These are phyloP conservation scores for Gonapodya prolifera DNA, from an alignment of 192 early-diverging fungal species.

Conservation along the genomic window DNA sequence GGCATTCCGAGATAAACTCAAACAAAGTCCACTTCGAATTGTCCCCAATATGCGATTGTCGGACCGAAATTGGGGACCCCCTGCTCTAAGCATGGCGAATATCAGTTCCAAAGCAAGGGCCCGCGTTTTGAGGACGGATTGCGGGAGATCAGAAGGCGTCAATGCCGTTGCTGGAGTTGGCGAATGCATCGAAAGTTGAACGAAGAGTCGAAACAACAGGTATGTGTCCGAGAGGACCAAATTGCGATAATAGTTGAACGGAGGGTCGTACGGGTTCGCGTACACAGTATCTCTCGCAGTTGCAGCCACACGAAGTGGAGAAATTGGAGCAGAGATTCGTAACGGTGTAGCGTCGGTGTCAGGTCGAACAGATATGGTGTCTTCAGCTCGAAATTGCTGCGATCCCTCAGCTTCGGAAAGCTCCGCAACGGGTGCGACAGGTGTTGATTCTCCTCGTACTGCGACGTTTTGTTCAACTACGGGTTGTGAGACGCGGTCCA, in stretches of 20 bases:
- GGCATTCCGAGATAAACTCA: conserved; percentile 38
- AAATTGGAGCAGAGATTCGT: not conserved
- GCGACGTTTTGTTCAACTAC: not conserved
- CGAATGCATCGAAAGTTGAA: conserved; percentile 29
- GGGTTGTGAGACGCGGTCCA: not conserved
- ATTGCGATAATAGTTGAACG: conserved; percentile 34
- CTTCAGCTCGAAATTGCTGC: not conserved
- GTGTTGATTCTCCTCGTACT: not conserved
- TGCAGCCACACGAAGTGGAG: not conserved
- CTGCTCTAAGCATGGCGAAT: conserved; percentile 35
- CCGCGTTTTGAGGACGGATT: conserved; percentile 19
- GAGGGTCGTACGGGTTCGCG: conserved; percentile 34
- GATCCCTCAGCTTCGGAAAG: not conserved
- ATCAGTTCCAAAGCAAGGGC: conserved; percentile 40
- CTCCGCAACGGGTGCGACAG: not conserved
- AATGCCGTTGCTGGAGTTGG: conserved; percentile 14
- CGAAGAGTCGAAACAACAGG: conserved; percentile 29
- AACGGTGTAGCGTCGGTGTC: not conserved
- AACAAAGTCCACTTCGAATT: conserved; percentile 24
- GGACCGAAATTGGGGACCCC: conserved; percentile 28
- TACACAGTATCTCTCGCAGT: not conserved
- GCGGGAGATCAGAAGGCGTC: conserved; percentile 21
- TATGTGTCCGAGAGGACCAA: conserved; percentile 20
- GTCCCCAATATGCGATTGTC: conserved; percentile 28
- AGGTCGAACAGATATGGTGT: not conserved